Conservation (phyloP, 345 rosid species). For the Corchorus olitorius region DNA sequence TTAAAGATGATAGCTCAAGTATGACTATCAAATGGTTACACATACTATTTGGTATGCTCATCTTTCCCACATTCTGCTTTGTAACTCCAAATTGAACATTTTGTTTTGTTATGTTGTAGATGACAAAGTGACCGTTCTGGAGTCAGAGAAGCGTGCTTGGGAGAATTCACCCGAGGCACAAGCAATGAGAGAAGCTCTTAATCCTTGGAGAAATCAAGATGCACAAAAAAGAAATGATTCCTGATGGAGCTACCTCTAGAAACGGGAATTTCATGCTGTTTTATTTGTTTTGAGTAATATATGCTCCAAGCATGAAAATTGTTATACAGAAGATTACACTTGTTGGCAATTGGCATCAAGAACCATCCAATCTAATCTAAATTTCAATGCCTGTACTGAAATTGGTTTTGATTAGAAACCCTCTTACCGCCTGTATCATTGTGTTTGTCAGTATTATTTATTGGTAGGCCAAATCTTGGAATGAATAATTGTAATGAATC, state of each 20-base stretch:
- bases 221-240: constrained; percentile 38
- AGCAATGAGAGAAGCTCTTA: constrained; percentile 73
- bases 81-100: constrained; percentile 15
- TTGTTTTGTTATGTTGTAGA: constrained; percentile 41
- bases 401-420: constrained; percentile 4
- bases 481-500: background rate
- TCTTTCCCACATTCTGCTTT: background rate
- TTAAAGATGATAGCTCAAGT: background rate
- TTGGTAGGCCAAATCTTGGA: constrained; percentile 1
- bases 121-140: constrained; percentile 81
- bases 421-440: background rate
- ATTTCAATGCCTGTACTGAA: background rate
- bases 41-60: background rate
- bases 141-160: constrained; percentile 83
- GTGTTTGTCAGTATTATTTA: background rate
- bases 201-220: constrained; percentile 86
- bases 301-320: background rate
- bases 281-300: background rate
- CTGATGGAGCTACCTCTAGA: constrained; percentile 21
- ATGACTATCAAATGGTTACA: background rate
- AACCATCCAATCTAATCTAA: background rate
- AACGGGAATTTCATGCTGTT: constrained; percentile 7
- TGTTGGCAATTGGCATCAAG: background rate
- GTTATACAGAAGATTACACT: background rate
- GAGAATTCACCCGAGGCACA: constrained; percentile 75